These are phyloP conservation scores for Biscogniauxia sp. DNA, from an alignment of 2,329 filamentous ascomycete species.

Conservation along the genomic window DNA sequence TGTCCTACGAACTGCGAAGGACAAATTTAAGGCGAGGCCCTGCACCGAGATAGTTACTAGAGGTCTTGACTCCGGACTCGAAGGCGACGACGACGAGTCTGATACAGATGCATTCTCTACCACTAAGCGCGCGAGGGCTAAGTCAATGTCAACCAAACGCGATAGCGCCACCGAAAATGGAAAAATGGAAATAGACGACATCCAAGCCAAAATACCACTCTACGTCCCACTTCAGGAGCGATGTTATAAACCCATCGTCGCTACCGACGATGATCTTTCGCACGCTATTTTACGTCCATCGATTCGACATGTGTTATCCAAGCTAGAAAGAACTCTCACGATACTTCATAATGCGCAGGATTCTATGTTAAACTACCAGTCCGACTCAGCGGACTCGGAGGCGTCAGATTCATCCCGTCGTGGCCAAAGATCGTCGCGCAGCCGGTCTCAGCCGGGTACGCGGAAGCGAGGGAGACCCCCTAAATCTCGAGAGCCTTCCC, in stretches of 20 bases:
- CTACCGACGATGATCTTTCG: constrained; percentile 70
- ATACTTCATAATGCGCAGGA: constrained; percentile 67
- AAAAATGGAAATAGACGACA: constrained; percentile 23
- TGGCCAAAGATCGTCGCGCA: constrained; percentile 2
- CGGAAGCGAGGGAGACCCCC: constrained; percentile 16
- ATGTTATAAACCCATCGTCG: constrained; percentile 50
- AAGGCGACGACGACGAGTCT: constrained; percentile 14
- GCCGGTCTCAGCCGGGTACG: neutral
- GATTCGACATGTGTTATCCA: constrained; percentile 66
- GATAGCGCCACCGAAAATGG: constrained; percentile 18
- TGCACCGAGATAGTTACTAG: constrained; percentile 27
- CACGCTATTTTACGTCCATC: constrained; percentile 63
- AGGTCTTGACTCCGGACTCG: constrained; percentile 6
- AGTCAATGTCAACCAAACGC: constrained; percentile 16
- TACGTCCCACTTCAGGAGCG: constrained; percentile 4
- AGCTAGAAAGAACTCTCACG: constrained; percentile 67
- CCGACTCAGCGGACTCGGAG: constrained; percentile 29
- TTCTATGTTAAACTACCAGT: constrained; percentile 40
- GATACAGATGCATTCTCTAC: constrained; percentile 15
- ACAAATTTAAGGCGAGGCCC: constrained; percentile 50
- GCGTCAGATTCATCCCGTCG: constrained; percentile 22
- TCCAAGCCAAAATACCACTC: constrained; percentile 1
- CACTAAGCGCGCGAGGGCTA: constrained; percentile 7
- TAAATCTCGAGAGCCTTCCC: constrained; percentile 8
- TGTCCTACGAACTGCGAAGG: constrained; percentile 66